These are phyloP conservation scores for Sclerotinia sclerotiorum DNA, from an alignment of 2,329 filamentous ascomycete species.

Conservation along the genomic window DNA sequence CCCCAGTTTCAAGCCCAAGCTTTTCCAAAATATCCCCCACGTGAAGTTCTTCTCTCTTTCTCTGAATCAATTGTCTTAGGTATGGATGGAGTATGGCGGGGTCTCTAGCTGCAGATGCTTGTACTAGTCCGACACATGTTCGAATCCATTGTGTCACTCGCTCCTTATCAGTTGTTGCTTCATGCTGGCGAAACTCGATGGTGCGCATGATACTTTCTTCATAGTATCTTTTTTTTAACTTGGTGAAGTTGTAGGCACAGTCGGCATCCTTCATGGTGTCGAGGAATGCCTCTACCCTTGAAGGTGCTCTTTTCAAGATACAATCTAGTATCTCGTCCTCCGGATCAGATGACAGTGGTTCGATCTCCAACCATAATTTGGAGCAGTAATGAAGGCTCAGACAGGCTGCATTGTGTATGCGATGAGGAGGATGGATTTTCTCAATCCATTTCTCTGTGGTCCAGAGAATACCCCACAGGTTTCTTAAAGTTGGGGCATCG, in stretches of 20 bases:
- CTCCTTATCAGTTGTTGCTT: conserved; percentile 26
- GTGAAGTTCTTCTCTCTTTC: not conserved
- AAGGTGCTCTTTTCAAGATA: too few relatives aligned
- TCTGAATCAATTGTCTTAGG: not conserved
- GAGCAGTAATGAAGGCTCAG: too few relatives aligned
- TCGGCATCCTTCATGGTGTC: too few relatives aligned
- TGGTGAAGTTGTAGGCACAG: not conserved
- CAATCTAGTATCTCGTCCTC: too few relatives aligned
- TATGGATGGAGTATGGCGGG: not conserved
- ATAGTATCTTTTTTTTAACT: not conserved
- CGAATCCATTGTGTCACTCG: conserved; percentile 29
- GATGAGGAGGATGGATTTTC: too few relatives aligned
- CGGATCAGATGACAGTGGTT: too few relatives aligned
- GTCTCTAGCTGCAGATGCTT: not conserved
- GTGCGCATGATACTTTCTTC: conserved; percentile 23
- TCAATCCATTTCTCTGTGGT: too few relatives aligned
- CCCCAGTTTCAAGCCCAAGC: not conserved
- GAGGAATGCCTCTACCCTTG: too few relatives aligned
- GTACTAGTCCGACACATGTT: conserved; percentile 26
- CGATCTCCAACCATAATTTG: too few relatives aligned
- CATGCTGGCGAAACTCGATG: conserved; percentile 37
- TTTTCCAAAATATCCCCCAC: not conserved
- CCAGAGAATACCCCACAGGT: too few relatives aligned
- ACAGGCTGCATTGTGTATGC: too few relatives aligned
- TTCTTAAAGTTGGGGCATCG: too few relatives aligned